Evolutionary conservation across 495 filamentous ascomycete genomes (phyloP).

Genomic region (Gamarada debralockiae): DNA sequence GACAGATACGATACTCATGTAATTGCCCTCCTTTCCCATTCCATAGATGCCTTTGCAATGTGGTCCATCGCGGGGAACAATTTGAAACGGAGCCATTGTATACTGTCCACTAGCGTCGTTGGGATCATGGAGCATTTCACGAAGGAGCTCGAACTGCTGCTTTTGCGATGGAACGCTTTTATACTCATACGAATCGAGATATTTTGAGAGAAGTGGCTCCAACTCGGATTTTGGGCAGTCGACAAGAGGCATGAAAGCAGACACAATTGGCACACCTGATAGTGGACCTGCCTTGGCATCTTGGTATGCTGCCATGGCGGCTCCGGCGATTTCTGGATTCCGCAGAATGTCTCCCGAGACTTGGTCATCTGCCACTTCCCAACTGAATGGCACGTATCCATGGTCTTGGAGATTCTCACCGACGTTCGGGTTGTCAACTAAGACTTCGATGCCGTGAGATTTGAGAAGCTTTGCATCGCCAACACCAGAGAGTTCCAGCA

Average conservation of each 20-base stretch:
- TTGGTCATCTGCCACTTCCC: slow-evolving; percentile 34
- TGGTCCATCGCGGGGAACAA: background rate
- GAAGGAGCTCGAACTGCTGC: background rate
- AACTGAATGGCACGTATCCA: slow-evolving; percentile 34
- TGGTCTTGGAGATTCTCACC: slow-evolving; percentile 63
- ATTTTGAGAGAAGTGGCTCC: background rate
- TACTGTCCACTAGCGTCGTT: background rate
- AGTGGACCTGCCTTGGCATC: background rate
- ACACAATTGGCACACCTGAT: background rate
- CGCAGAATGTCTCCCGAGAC: background rate
- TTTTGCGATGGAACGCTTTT: background rate
- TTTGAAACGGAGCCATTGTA: background rate
- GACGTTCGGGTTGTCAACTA: slow-evolving; percentile 53
- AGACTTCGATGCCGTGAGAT: slow-evolving; percentile 41
- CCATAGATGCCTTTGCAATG: slow-evolving; percentile 1
- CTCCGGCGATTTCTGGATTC: background rate
- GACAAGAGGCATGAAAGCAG: background rate
- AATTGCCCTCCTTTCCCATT: slow-evolving; percentile 36
- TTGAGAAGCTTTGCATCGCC: slow-evolving; percentile 44
- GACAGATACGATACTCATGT: slow-evolving; percentile 32
- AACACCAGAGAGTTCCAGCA: slow-evolving; percentile 62
- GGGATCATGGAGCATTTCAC: slow-evolving; percentile 1
- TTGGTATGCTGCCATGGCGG: background rate
- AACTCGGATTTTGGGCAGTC: background rate
- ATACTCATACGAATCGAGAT: background rate